Evolutionary conservation across 2,329 filamentous ascomycete genomes (phyloP), one percentile per base, ranked within the genome.

Genomic region (Neofusicoccum umdonicola): DNA sequence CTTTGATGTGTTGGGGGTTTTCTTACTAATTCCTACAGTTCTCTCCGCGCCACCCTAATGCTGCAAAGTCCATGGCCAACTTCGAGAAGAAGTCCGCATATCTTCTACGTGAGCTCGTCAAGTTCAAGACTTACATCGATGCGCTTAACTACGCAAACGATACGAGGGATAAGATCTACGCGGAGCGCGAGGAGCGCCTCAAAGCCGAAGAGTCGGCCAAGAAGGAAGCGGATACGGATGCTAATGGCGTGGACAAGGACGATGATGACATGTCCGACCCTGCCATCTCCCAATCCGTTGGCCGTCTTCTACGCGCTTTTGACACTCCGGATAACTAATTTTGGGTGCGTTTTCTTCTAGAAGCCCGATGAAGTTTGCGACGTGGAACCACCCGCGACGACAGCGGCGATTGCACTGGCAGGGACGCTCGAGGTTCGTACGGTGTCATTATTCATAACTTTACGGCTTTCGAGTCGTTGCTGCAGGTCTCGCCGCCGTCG

Each of bases 31-130:
- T 37, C 5, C 41, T 56, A 22, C 67, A 86, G 84, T 98, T 96
- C 75, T 93, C 92, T 13, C 90, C 92, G 3, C 87, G 93, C 35
- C 90, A 94, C 67, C 84, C 87, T 42, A 98, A 98, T 72, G 86
- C 89, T 15, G 82, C 82, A 67, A 93, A 90, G 77, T 92, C 94
- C 15, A 94, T 98, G 90, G 85, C 89, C 19, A 99, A 99, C 77
- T 99, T 95, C 94, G 93, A 99, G 81, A 88, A 90, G 73, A 98
- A 98, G 81, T 96, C 92, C 64, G 89, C 91, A 35, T 97, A 98
- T 74, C 81, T 99, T 45, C 83, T 98, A 12, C 85, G 91, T 41
- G 95, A 99, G 80, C 97, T 96, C 76, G 93, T 98, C 77, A 98
- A 98, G 78, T 98, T 97, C 80, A 85, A 90, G 66, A 98, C 93